These are phyloP conservation scores for Ambrosia trifida DNA, from an alignment of 129 eudicot genomes.

Conservation along the genomic window DNA sequence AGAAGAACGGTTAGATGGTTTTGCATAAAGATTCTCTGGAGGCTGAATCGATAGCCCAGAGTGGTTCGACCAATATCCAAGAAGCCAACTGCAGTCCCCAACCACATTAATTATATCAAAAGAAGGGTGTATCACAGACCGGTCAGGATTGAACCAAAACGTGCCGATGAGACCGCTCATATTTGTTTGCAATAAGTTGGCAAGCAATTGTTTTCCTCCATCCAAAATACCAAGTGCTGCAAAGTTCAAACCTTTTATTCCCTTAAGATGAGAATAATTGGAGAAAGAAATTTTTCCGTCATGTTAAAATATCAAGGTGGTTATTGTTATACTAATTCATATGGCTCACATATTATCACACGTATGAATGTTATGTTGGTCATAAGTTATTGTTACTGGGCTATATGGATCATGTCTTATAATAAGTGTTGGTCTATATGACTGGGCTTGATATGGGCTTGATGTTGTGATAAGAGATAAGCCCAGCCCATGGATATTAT, in stretches of 20 bases:
- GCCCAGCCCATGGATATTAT: no score
- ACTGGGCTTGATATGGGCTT: no score
- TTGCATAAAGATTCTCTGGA: slow-evolving; percentile 61
- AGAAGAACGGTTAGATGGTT: slow-evolving; percentile 56
- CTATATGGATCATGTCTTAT: no score
- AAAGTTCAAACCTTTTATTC: slow-evolving; percentile 47
- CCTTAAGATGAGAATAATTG: slow-evolving; percentile 28
- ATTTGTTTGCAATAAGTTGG: slow-evolving; percentile 46
- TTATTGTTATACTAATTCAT: no score
- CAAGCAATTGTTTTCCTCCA: slow-evolving; percentile 57
- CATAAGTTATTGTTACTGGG: no score
- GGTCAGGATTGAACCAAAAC: slow-evolving; percentile 47
- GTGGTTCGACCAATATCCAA: slow-evolving; percentile 90
- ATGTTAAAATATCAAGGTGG: no score
- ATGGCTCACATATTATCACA: no score
- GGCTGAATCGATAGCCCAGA: slow-evolving; percentile 62
- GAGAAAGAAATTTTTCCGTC: slow-evolving; percentile 74
- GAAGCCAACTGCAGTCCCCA: slow-evolving; percentile 39
- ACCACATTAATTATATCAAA: slow-evolving; percentile 68
- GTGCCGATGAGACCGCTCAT: slow-evolving; percentile 78
- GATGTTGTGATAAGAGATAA: no score
- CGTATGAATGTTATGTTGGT: no score
- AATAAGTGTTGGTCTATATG: no score
- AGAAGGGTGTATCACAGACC: slow-evolving; percentile 51
- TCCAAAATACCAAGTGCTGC: slow-evolving; percentile 67